These are phyloP conservation scores for Malassezia sp. DNA, from an alignment of 1,284 basidiomycete genomes.

Conservation along the genomic window DNA sequence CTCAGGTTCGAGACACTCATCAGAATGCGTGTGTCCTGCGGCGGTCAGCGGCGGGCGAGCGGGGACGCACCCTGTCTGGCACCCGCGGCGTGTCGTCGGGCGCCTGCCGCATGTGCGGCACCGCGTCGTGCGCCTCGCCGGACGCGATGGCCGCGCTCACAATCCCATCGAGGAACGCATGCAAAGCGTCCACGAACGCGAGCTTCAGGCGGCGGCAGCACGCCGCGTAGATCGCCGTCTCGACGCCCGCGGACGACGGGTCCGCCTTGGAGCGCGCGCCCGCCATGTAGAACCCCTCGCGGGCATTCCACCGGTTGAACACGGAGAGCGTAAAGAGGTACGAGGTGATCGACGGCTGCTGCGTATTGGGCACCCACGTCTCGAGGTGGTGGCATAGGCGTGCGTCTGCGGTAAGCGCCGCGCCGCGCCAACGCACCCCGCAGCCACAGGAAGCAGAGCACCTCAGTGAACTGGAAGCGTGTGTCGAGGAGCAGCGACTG, in stretches of 20 bases:
- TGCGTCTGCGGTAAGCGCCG: too few relatives aligned
- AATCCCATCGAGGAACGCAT: slow-evolving; percentile 79
- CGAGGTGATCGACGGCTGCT: slow-evolving; percentile 49
- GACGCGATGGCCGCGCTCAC: slow-evolving; percentile 59
- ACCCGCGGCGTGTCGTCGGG: not conserved
- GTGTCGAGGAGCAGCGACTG: slow-evolving; percentile 66
- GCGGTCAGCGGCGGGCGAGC: not conserved
- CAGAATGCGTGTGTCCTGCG: slow-evolving; percentile 63
- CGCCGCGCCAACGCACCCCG: too few relatives aligned
- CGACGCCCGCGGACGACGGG: slow-evolving; percentile 14
- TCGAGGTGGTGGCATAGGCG: slow-evolving; percentile 73
- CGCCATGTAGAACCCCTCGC: slow-evolving; percentile 68
- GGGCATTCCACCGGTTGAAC: slow-evolving; percentile 72
- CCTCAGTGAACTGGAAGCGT: slow-evolving; percentile 77
- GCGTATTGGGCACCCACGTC: slow-evolving; percentile 61
- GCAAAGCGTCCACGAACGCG: slow-evolving; percentile 75
- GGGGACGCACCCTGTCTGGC: not conserved
- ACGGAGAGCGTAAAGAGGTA: slow-evolving; percentile 64
- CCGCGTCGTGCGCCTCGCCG: not conserved
- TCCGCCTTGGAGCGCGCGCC: slow-evolving; percentile 53
- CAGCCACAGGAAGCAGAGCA: slow-evolving; percentile 68
- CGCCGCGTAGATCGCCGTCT: slow-evolving; percentile 20
- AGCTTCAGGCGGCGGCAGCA: slow-evolving; percentile 60
- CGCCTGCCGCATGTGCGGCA: slow-evolving; percentile 16
- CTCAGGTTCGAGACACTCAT: slow-evolving; percentile 81